A percentile compares a stretch with the other conserved stretches of the same genome.
These are phyloP conservation scores for Quaeritorhiza haematococci DNA, from an alignment of 371 early-diverging fungal genomes.

Conservation along the genomic window DNA sequence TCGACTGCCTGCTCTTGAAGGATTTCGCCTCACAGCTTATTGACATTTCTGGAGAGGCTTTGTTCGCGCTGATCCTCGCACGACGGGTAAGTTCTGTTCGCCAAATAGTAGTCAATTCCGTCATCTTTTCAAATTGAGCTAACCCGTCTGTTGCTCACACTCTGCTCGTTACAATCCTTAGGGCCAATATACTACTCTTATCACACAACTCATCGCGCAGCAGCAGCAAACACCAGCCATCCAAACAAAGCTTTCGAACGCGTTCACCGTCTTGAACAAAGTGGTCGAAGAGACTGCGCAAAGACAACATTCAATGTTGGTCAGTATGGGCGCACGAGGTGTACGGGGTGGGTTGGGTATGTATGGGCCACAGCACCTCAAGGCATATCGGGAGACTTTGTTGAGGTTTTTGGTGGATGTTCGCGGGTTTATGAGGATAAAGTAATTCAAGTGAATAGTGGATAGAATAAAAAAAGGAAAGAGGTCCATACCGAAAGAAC, in stretches of 20 bases:
- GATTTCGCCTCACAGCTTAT: conserved; percentile 55
- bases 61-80: conserved; percentile 50
- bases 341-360: too few relatives aligned
- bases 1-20: conserved; percentile 54
- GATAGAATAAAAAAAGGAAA: too few relatives aligned
- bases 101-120: neutral
- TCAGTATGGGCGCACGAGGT: neutral
- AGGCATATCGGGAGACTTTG: conserved; percentile 45
- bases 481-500: too few relatives aligned
- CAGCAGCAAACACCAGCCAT: conserved; percentile 47
- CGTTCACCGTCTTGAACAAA: conserved; percentile 13
- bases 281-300: conserved; percentile 6
- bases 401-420: conserved; percentile 59
- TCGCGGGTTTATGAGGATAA: conserved; percentile 60
- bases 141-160: conserved; percentile 9
- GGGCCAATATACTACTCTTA: conserved; percentile 9
- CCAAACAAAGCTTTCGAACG: conserved; percentile 30
- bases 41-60: conserved; percentile 56
- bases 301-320: neutral
- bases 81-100: conserved; percentile 37
- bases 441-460: too few relatives aligned
- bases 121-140: neutral
- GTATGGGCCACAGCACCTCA: conserved; percentile 3
- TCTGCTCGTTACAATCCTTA: conserved; percentile 31
- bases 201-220: conserved; percentile 40